Conservation (phyloP, 2,329 filamentous ascomycete genomes). For the Alternaria gansuensis region DNA sequence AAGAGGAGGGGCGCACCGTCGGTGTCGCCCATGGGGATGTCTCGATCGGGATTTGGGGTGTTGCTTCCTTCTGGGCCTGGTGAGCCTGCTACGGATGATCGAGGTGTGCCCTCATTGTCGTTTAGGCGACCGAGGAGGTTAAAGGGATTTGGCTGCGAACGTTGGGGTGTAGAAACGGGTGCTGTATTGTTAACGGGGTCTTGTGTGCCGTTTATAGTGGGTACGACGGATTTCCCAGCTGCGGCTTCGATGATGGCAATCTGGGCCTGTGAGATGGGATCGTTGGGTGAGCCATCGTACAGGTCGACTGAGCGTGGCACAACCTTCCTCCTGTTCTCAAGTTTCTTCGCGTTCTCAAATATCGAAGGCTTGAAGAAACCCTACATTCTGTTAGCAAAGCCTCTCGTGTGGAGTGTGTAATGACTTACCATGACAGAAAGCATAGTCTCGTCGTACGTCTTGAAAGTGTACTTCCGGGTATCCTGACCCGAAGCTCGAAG, state of each 20-base stretch:
- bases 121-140: constrained; percentile 74
- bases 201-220: constrained; percentile 43
- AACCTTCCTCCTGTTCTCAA: constrained; percentile 79
- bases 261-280: constrained; percentile 87
- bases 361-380: constrained; percentile 90
- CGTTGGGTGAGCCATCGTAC: constrained; percentile 91
- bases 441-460: constrained; percentile 95
- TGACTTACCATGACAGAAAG: constrained; percentile 78
- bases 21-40: constrained; percentile 56
- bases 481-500: constrained; percentile 86
- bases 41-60: constrained; percentile 67
- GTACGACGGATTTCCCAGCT: constrained; percentile 48
- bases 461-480: constrained; percentile 93
- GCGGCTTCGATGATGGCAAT: constrained; percentile 68
- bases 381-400: constrained; percentile 41
- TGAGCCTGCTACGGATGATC: constrained; percentile 85
- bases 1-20: constrained; percentile 51
- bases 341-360: constrained; percentile 83
- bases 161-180: constrained; percentile 63
- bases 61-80: constrained; percentile 84
- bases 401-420: neutral
- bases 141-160: constrained; percentile 65
- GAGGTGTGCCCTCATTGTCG: constrained; percentile 77
- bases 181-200: constrained; percentile 43
- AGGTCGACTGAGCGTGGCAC: constrained; percentile 90